Evolutionary conservation across 2,329 filamentous ascomycete genomes (phyloP), one percentile per base, ranked within the genome.

Genomic region (Xylariaceae sp.): DNA sequence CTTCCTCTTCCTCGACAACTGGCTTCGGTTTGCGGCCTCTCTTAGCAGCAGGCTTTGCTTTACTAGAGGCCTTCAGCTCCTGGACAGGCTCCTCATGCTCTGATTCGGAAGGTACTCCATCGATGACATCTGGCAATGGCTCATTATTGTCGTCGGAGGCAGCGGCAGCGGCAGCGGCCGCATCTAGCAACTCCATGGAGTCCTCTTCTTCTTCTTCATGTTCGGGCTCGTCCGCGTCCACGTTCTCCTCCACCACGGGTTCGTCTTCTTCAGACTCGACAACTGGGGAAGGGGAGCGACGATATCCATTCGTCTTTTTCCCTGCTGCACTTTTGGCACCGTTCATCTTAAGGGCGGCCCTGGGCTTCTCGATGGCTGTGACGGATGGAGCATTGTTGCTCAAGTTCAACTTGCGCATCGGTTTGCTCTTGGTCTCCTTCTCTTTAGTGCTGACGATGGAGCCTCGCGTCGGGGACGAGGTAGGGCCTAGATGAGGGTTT

Each of bases 401-500:
- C 4, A 27, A 27, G 22, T 27, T 27, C 22, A 86, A 68, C 38
- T 70, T 72, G 47, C 82, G 74, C 49, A 75, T 80, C 12, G 82
- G 75, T 5, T 73, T 69, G 19, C 63, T 63, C 11, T 67, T 63
- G 19, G 65, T 65, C 5, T 58, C 66, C 41, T 49, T 39, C 66
- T 67, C 49, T 54, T 54, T 32, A 54, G 58, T 7, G 51, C 58
- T 57, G 48, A 64, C 51, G 44, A 70, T 54, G 1, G 69, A 66
- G n/a, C 68, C 72, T 18, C 72, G 71, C 10, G 66, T 62, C 0
- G 78, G 75, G 14, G 76, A 81, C 11, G 78, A 78, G 15, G 71
- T 70, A 40, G 75, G 78, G 30, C 74, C 77, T 46, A 85, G 66
- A 42, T 77, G 77, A 5, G 79, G 81, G 58, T 82, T 82, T 48